These are phyloP conservation scores for Clausena lansium DNA, from an alignment of 345 rosid species.

Conservation along the genomic window DNA sequence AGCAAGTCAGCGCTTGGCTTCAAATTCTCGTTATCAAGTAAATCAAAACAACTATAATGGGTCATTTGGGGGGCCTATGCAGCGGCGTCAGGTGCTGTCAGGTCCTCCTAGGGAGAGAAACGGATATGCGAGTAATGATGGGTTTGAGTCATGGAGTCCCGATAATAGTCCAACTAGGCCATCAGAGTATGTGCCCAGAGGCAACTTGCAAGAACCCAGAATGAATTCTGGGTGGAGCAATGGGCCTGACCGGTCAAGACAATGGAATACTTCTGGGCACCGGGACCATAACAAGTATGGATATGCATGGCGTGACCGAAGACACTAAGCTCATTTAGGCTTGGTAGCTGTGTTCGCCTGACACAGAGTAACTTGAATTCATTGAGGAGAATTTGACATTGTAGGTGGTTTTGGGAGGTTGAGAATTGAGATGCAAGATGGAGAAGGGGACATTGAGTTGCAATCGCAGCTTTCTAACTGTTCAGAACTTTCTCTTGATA, in stretches of 20 bases:
- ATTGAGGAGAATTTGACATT: not conserved
- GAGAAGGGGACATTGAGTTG: not conserved
- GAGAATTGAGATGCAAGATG: not conserved
- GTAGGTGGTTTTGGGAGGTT: too few relatives aligned
- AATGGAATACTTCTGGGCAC: constrained; percentile 38
- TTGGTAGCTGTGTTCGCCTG: not conserved
- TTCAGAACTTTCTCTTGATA: constrained; percentile 12
- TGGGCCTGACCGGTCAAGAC: constrained; percentile 44
- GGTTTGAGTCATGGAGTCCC: constrained; percentile 86
- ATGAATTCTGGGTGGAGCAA: constrained; percentile 26
- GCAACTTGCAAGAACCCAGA: constrained; percentile 31
- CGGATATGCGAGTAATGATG: constrained; percentile 35
- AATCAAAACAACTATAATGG: constrained; percentile 35
- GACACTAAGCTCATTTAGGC: not conserved
- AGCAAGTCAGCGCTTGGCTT: constrained; percentile 38
- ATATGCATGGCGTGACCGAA: constrained; percentile 54
- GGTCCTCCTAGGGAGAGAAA: constrained; percentile 40
- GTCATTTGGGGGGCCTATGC: constrained; percentile 27
- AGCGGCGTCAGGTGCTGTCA: constrained; percentile 34
- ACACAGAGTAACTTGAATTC: not conserved
- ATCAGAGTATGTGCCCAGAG: constrained; percentile 32
- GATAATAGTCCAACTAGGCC: constrained; percentile 67
- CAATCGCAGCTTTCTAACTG: constrained; percentile 15
- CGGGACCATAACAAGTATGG: constrained; percentile 44
- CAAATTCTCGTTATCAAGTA: constrained; percentile 35